Evolutionary conservation across 495 filamentous ascomycete species (phyloP), one percentile per base, ranked within the genome.

Genomic region (Xylaria castorea): DNA sequence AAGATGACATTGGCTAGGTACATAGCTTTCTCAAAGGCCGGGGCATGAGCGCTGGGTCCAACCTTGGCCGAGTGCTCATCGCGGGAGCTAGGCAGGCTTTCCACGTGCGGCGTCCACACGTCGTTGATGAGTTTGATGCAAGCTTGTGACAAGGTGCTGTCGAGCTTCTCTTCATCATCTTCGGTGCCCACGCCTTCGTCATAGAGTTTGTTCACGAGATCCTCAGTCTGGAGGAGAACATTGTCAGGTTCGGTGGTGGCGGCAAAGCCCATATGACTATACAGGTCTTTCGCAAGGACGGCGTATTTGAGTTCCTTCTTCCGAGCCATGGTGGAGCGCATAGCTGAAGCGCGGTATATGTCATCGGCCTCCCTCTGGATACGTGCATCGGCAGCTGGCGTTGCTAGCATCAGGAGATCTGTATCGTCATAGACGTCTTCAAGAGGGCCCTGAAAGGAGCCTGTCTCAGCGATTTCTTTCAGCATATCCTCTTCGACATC

Each of bases 1-100:
- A 97, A 85, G 11, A 94, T 83, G 18, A 97, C 81, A 22, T 87
- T 88, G 36, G 89, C 90, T 11, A 97, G 66, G 76, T 91, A 96
- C 71, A 87, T 88, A 16, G 94, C 93, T 77, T 94, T 94, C 55
- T 87, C 86, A 42, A 93, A 84, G 22, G 84, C 75, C 3, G 88
- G 81, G 14, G 89, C 87, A 58, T 85, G 75, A 44, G 89, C 84
- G 5, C 86, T 87, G 36, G 92, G 92, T 1, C 92, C 92, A 77
- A 93, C 89, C 65, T 85, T 86, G 4, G 83, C 82, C 18, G 80
- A 81, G 67, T 89, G 85, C 62, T 89, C 87, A 66, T 87, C 84
- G n/a, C 84, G 76, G 63, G 81, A 78, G 32, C 80, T 82, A 18
- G 86, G 82, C 42, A 85, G 76, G 44, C 79, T 82, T 64, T 84